phyloP scores from a whole-genome alignment of 352 stramenopile species.

The Phytophthora colocasiae region DNA sequence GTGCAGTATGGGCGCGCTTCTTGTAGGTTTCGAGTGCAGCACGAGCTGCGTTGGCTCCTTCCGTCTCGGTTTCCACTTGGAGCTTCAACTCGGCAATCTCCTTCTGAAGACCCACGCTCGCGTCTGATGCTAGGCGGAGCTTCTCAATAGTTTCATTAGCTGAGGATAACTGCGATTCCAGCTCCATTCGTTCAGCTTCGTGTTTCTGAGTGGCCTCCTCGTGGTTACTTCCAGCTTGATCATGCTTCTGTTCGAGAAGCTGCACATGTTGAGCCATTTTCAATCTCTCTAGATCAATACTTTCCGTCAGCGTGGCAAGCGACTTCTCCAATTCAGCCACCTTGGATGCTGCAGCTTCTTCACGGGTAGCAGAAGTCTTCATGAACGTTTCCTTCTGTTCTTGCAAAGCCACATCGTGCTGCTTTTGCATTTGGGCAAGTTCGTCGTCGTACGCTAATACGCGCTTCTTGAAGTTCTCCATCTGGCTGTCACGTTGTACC shows the following conservation, averaged over 20 bases:
- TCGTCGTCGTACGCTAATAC: conserved; percentile 39
- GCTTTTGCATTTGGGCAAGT: conserved; percentile 19
- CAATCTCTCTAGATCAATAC: conserved; percentile 35
- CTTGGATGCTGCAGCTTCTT: conserved; percentile 29
- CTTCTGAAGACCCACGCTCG: conserved; percentile 24
- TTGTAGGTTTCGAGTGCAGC: conserved; percentile 82
- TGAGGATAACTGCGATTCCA: conserved; percentile 36
- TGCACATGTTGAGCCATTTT: conserved; percentile 19
- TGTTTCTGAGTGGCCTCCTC: conserved; percentile 24
- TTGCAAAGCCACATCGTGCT: conserved; percentile 26
- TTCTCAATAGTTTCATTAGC: conserved; percentile 47
- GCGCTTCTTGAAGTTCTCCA: conserved; percentile 43
- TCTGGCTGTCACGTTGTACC: conserved; percentile 30
- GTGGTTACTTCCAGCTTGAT: conserved; percentile 19
- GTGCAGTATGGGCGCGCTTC: conserved; percentile 72
- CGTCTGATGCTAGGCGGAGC: conserved; percentile 28
- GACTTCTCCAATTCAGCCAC: conserved; percentile 35
- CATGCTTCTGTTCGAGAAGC: conserved; percentile 23
- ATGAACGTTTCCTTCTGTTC: conserved; percentile 35
- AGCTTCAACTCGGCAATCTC: conserved; percentile 33
- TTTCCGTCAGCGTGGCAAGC: conserved; percentile 18
- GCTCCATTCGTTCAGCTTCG: conserved; percentile 32
- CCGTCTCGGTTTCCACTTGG: conserved; percentile 58
- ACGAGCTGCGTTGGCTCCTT: conserved; percentile 54
- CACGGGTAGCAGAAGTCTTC: conserved; percentile 8